Evolutionary conservation across 345 rosid genomes (phyloP).

Genomic region (Draba incana): DNA sequence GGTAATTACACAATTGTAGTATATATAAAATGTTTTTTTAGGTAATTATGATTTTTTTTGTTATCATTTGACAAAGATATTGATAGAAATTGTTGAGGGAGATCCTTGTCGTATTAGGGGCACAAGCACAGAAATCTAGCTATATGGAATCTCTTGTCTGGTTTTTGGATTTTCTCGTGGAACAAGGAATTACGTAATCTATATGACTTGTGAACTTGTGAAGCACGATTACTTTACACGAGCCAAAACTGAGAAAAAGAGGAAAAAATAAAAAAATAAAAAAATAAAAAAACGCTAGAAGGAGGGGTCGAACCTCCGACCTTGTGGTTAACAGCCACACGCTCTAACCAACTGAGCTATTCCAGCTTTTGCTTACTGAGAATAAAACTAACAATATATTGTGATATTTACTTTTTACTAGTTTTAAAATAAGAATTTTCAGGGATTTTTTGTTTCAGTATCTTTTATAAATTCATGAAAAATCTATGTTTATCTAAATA

Average conservation of each 20-base stretch:
- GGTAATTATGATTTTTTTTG: not conserved
- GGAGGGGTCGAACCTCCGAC: slow-evolving; percentile 87
- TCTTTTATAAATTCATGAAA: too few relatives aligned
- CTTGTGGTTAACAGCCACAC: slow-evolving; percentile 93
- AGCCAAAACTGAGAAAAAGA: not conserved
- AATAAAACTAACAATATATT: too few relatives aligned
- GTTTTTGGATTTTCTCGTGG: not conserved
- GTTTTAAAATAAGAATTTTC: too few relatives aligned
- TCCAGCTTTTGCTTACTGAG: slow-evolving; percentile 45
- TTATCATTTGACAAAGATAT: not conserved
- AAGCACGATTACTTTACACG: not conserved
- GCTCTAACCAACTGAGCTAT: slow-evolving; percentile 92
- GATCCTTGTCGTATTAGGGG: slow-evolving; percentile 1
- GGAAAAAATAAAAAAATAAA: not conserved
- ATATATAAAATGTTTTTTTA: not conserved
- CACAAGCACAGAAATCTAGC: not conserved
- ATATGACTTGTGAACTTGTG: slow-evolving; percentile 5
- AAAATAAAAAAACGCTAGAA: slow-evolving; percentile 43
- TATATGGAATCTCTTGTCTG: slow-evolving; percentile 25
- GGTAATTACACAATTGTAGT: too few relatives aligned
- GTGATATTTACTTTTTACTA: too few relatives aligned
- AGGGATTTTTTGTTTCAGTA: too few relatives aligned
- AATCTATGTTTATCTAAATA: too few relatives aligned
- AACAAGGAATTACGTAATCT: slow-evolving; percentile 5
- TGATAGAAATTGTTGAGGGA: not conserved